Percentiles rank a stretch among this genome's conserved stretches.
These are phyloP conservation scores for Rubia tinctorum DNA, from an alignment of 305 asterid species.

Conservation along the genomic window DNA sequence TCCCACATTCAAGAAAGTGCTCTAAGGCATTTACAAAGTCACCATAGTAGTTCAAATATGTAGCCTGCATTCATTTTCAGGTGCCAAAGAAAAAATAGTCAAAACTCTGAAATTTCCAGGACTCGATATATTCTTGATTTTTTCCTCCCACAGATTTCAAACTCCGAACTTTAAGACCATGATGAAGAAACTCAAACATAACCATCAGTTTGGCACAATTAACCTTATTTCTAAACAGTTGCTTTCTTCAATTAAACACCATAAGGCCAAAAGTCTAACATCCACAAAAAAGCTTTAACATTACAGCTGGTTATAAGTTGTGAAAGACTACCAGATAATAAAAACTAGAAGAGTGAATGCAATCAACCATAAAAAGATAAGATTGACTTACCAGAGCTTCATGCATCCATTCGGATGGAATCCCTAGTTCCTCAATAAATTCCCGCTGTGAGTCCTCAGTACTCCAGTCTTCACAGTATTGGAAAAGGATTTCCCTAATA, in stretches of 20 bases:
- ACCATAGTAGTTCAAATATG: slow-evolving; percentile 60
- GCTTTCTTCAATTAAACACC: slow-evolving; percentile 3
- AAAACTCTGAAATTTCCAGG: slow-evolving; percentile 20
- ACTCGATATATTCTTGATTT: neutral
- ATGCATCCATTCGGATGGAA: slow-evolving; percentile 91
- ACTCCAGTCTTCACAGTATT: slow-evolving; percentile 91
- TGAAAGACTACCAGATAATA: neutral
- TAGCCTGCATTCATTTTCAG: slow-evolving; percentile 56
- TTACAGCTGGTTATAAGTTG: neutral
- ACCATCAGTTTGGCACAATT: neutral
- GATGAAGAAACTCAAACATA: neutral
- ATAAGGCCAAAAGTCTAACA: neutral
- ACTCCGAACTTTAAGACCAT: neutral
- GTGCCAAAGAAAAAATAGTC: neutral
- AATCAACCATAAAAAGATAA: neutral
- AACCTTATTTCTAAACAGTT: neutral
- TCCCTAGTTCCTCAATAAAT: slow-evolving; percentile 76
- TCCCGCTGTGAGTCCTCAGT: slow-evolving; percentile 54
- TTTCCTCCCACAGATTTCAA: neutral
- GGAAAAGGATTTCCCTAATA: slow-evolving; percentile 87
- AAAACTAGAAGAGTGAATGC: neutral
- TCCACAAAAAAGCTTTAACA: neutral
- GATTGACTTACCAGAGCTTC: slow-evolving; percentile 80
- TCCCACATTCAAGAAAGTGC: slow-evolving; percentile 74
- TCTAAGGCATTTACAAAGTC: slow-evolving; percentile 73